These are phyloP conservation scores for Melaleuca quinquenervia DNA, from an alignment of 345 rosid species.

Conservation along the genomic window DNA sequence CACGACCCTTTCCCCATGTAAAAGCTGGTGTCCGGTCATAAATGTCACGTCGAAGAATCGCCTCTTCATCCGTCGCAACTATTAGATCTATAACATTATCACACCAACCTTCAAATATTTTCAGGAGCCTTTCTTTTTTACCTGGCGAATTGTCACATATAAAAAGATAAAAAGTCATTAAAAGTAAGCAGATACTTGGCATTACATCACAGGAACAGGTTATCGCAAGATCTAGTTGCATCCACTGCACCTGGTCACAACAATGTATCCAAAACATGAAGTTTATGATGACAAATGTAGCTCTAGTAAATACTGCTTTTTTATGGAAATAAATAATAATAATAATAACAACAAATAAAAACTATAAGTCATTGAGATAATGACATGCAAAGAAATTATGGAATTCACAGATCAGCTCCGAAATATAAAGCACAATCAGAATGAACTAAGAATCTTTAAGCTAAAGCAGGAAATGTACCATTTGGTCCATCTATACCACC, in stretches of 20 bases:
- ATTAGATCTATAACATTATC: constrained; percentile 76
- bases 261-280: neutral
- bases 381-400: neutral
- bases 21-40: constrained; percentile 63
- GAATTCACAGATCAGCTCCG: neutral
- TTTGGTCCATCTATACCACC: constrained; percentile 62
- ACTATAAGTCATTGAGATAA: neutral
- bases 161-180: neutral
- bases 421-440: neutral
- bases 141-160: constrained; percentile 15
- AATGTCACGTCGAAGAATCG: constrained; percentile 79
- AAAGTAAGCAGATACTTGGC: neutral
- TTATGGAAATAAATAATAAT: neutral
- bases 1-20: constrained; percentile 87
- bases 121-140: constrained; percentile 65
- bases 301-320: neutral
- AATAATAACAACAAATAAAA: neutral
- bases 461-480: constrained; percentile 26
- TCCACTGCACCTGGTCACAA: neutral
- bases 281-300: neutral
- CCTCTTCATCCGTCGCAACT: constrained; percentile 67
- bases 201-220: neutral
- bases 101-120: constrained; percentile 90
- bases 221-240: neutral
- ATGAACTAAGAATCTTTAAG: neutral